phyloP scores from a whole-genome alignment of 805 yeast genomes.

The Cyberlindnera maritima region DNA sequence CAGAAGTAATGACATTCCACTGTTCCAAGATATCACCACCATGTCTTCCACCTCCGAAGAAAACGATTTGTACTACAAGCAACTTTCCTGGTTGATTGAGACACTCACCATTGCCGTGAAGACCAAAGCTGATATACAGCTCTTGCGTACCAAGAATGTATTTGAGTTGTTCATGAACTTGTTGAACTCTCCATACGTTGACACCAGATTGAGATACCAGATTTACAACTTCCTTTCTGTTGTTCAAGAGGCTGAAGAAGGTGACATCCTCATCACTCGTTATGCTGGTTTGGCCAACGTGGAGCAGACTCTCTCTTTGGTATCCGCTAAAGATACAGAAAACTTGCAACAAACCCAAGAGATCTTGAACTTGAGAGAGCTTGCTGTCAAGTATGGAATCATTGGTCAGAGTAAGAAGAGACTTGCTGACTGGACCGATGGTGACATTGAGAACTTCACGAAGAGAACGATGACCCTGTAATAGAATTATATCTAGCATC shows the following conservation, averaged over 20 bases:
- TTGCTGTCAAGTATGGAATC: slow-evolving; percentile 43
- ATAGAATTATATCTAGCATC: background rate
- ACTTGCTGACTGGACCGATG: slow-evolving; percentile 57
- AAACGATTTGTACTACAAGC: slow-evolving; percentile 51
- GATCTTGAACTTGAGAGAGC: slow-evolving; percentile 42
- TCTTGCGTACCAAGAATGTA: slow-evolving; percentile 51
- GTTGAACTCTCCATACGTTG: slow-evolving; percentile 47
- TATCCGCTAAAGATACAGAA: background rate
- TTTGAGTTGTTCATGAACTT: slow-evolving; percentile 68
- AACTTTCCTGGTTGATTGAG: slow-evolving; percentile 64
- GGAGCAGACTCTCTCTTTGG: slow-evolving; percentile 31
- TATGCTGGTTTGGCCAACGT: slow-evolving; percentile 43
- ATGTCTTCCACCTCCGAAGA: slow-evolving; percentile 31
- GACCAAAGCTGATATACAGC: slow-evolving; percentile 47
- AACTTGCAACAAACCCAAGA: slow-evolving; percentile 26
- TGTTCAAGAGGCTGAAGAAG: slow-evolving; percentile 53
- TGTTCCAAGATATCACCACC: slow-evolving; percentile 33
- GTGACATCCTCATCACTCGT: slow-evolving; percentile 58
- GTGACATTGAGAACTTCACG: slow-evolving; percentile 42
- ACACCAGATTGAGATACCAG: slow-evolving; percentile 36
- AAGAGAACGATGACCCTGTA: slow-evolving; percentile 36
- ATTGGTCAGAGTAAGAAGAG: slow-evolving; percentile 49
- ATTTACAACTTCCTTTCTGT: slow-evolving; percentile 42
- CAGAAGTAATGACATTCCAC: slow-evolving; percentile 41
- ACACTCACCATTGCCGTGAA: slow-evolving; percentile 46